Evolutionary conservation across 257 asterid species (phyloP).

Genomic region (Solanum tarijense): DNA sequence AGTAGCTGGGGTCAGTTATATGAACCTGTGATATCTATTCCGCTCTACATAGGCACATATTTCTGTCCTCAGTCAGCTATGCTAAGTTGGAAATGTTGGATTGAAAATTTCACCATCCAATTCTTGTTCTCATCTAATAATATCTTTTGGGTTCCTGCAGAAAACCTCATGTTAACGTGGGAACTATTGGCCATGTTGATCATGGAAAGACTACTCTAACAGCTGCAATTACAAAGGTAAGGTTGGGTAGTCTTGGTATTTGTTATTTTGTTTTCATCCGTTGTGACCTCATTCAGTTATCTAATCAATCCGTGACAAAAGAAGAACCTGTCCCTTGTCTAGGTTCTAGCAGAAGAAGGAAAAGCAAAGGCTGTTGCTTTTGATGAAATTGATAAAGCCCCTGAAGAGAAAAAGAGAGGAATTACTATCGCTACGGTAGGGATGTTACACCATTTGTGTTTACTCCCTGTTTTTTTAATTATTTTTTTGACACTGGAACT

Average conservation of each 20-base stretch:
- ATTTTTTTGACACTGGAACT: background rate
- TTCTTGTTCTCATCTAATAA: background rate
- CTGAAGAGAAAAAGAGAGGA: conserved; percentile 96
- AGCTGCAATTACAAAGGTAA: conserved; percentile 90
- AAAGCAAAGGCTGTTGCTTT: conserved; percentile 87
- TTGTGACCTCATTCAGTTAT: background rate
- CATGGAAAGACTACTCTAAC: conserved; percentile 96
- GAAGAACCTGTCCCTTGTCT: background rate
- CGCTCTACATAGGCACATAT: background rate
- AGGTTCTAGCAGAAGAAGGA: conserved; percentile 89
- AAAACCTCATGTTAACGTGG: conserved; percentile 93
- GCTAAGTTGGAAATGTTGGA: background rate
- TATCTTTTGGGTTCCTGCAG: conserved; percentile 23
- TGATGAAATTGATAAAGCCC: conserved; percentile 97
- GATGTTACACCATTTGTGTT: background rate
- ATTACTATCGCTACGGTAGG: conserved; percentile 89
- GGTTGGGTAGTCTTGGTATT: background rate
- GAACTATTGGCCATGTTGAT: conserved; percentile 98
- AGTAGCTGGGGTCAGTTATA: background rate
- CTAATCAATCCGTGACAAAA: background rate
- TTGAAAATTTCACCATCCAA: background rate
- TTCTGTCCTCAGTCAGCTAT: background rate
- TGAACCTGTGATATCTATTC: background rate
- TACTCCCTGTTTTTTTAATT: background rate
- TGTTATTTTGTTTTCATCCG: background rate